Conservation (phyloP, 2,329 filamentous ascomycete species). For the Aureobasidium subglaciale region DNA sequence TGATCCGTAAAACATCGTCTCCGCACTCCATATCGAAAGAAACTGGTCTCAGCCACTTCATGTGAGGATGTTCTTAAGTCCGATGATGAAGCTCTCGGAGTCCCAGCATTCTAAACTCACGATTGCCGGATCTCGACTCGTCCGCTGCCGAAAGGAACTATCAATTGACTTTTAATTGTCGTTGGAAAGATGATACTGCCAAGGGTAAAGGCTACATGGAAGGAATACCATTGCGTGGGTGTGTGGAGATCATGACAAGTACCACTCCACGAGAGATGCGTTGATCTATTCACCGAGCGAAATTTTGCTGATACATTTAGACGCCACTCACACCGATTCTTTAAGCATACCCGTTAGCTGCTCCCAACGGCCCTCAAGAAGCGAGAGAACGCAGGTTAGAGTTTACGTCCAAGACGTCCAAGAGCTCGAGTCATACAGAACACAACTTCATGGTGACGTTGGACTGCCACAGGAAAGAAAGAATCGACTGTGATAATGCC, state of each 20-base stretch:
- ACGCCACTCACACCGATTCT: not conserved
- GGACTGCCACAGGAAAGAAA: not conserved
- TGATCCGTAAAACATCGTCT: not conserved
- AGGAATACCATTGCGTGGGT: not conserved
- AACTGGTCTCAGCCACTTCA: not conserved
- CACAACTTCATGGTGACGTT: not conserved
- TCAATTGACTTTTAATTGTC: not conserved
- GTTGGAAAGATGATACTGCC: not conserved
- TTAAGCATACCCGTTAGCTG: conserved; percentile 5
- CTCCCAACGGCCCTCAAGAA: conserved; percentile 1
- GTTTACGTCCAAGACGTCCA: not conserved
- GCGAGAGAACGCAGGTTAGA: conserved; percentile 1
- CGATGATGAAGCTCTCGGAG: too few relatives aligned
- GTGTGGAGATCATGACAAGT: not conserved
- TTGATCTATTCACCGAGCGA: not conserved
- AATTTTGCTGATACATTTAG: not conserved
- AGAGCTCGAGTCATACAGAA: not conserved
- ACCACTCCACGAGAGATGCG: not conserved
- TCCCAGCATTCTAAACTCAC: not conserved
- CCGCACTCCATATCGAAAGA: not conserved
- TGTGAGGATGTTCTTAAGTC: too few relatives aligned
- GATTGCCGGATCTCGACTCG: not conserved
- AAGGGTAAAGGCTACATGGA: not conserved
- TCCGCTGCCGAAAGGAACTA: not conserved
- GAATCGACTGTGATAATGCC: too few relatives aligned